Evolutionary conservation across 1,284 basidiomycete species (phyloP).

Genomic region (Leucocoprinus gongylophorus): DNA sequence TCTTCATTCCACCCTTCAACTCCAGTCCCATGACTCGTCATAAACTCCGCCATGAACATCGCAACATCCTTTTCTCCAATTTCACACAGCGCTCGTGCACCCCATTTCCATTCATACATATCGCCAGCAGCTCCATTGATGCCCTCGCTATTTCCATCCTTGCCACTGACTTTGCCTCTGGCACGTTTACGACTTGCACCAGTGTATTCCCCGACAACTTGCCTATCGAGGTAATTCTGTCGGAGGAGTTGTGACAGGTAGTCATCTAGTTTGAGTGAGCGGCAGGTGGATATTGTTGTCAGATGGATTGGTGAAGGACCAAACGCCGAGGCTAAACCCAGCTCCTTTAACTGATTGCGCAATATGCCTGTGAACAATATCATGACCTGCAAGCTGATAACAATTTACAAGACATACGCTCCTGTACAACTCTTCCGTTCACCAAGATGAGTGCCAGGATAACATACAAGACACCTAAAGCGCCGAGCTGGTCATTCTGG

Average conservation of each 20-base stretch:
- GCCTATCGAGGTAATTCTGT: conserved; percentile 63
- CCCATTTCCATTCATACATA: conserved; percentile 74
- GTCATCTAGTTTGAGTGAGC: conserved; percentile 44
- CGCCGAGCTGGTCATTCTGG: conserved; percentile 52
- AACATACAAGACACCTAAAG: conserved; percentile 59
- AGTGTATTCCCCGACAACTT: conserved; percentile 39
- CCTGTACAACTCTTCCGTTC: conserved; percentile 56
- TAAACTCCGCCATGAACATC: conserved; percentile 66
- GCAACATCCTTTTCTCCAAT: conserved; percentile 63
- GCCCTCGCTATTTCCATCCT: conserved; percentile 35
- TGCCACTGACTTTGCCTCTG: conserved; percentile 38
- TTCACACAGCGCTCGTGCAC: conserved; percentile 62
- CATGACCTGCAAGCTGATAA: neutral
- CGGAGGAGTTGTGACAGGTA: conserved; percentile 52
- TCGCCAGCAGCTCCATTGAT: conserved; percentile 25
- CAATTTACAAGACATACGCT: conserved; percentile 40
- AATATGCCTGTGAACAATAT: conserved; percentile 40
- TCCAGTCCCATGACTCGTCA: conserved; percentile 38
- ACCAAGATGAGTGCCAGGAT: conserved; percentile 68
- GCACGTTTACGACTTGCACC: conserved; percentile 45
- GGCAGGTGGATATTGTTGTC: conserved; percentile 43
- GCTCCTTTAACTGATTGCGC: conserved; percentile 50
- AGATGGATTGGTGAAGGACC: conserved; percentile 36
- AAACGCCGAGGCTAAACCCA: conserved; percentile 42
- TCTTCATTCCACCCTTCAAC: conserved; percentile 27